phyloP scores from a whole-genome alignment of 495 filamentous ascomycete genomes.

The Podospora appendiculata region DNA sequence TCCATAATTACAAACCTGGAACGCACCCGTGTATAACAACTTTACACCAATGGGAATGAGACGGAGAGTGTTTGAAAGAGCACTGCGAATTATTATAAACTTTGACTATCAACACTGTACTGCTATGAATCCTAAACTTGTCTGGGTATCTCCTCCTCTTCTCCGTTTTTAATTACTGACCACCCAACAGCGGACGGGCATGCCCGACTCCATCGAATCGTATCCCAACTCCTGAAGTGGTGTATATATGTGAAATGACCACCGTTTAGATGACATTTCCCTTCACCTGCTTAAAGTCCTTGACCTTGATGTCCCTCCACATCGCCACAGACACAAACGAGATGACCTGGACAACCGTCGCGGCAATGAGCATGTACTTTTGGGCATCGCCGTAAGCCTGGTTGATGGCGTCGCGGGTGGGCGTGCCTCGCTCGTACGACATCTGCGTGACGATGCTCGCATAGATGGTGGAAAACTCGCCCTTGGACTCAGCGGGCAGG shows the following conservation, averaged over 20 bases:
- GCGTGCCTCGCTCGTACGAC: slow-evolving; percentile 42
- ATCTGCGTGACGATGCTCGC: slow-evolving; percentile 41
- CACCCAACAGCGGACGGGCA: too few relatives aligned
- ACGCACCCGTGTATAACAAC: background rate
- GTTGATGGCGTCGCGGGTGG: slow-evolving; percentile 46
- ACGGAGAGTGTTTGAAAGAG: too few relatives aligned
- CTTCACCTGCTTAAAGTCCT: slow-evolving; percentile 38
- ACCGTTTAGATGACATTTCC: slow-evolving; percentile 13
- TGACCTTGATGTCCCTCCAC: slow-evolving; percentile 52
- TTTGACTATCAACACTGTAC: background rate
- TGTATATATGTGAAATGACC: too few relatives aligned
- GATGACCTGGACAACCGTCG: slow-evolving; percentile 42
- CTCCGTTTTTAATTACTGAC: too few relatives aligned
- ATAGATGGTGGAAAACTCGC: slow-evolving; percentile 44
- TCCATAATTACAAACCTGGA: background rate
- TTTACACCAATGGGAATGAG: too few relatives aligned
- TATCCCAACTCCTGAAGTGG: too few relatives aligned
- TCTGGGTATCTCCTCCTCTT: too few relatives aligned
- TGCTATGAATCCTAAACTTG: background rate
- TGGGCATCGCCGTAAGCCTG: slow-evolving; percentile 50
- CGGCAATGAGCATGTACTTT: slow-evolving; percentile 47
- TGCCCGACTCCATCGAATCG: too few relatives aligned
- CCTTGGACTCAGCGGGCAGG: slow-evolving; percentile 48
- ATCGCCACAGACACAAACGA: slow-evolving; percentile 36
- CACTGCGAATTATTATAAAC: background rate